Base-by-base conservation (phyloP, 352 stramenopile genomes). In the Phytophthora uliginosa region DNA sequence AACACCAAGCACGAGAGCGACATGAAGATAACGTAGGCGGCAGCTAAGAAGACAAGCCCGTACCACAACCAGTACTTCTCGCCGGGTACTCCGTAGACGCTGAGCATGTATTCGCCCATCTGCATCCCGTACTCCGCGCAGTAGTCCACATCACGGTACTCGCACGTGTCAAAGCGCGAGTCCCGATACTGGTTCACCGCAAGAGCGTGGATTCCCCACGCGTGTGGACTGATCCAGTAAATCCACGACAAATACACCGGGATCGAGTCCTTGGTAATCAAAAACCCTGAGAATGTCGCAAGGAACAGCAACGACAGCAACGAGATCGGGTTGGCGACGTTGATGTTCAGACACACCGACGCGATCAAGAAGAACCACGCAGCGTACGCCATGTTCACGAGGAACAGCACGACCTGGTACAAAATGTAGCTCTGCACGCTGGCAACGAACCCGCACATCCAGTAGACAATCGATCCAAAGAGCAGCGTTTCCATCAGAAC, bases 401-500 rank as follows among this genome's bases (percentile, higher is more conserved):
- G 65, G 59, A 95, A 78, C 10, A 97, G 64, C 10, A 93, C 73
- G 5, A 78, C 31, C 31, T 94, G 63, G 52, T 86, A 95, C 60
- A 89, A 61, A 24, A 95, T 67, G 45, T 84, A 95, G 51, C 78
- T 77, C 24, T 60, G 53, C 10, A 64, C 69, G 42, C 80, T 77
- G 6, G 47, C 51, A 17, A 74, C 76, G 53, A 97, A 85, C 17
- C 90, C 90, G 51, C 90, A 87, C 77, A 96, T 89, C 77, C 83
- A 97, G 73, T 96, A 97, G 7, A 94, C 69, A 57, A 97, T 71
- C 12, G 81, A 86, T n/a, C 87, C 90, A 70, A 97, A 96, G 24
- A 94, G 45, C 12, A 95, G 55, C 0, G 82, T 85, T 74, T 97
- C 89, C 48, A 90, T 65, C 2, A 88, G 13, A 66, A 74, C 60